Percentiles rank a stretch among this genome's conserved stretches.
Evolutionary conservation across 805 yeast species (phyloP).

Genomic region (Torulaspora quercuum): DNA sequence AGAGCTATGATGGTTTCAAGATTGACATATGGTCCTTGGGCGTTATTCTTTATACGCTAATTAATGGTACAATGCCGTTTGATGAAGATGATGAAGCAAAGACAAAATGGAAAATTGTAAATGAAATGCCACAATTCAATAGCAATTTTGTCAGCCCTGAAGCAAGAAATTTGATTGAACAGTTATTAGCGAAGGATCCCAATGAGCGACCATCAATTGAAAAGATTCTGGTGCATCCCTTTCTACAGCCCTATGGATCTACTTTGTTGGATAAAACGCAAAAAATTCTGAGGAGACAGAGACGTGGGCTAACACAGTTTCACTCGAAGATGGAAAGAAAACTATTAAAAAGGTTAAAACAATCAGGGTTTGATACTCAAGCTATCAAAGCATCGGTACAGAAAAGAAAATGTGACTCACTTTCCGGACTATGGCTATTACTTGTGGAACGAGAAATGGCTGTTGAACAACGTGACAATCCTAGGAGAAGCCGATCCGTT

Average conservation of each 20-base stretch:
- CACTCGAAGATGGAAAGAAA: conserved; percentile 60
- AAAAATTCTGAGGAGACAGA: conserved; percentile 37
- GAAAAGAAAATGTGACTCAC: conserved; percentile 60
- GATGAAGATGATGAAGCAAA: conserved; percentile 71
- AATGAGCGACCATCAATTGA: conserved; percentile 53
- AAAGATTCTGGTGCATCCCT: conserved; percentile 51
- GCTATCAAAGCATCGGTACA: conserved; percentile 54
- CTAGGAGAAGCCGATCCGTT: conserved; percentile 38
- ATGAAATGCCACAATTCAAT: conserved; percentile 59
- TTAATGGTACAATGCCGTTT: conserved; percentile 88
- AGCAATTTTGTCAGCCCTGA: conserved; percentile 45
- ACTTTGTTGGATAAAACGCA: conserved; percentile 41
- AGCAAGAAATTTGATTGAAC: conserved; percentile 48
- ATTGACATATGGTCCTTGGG: conserved; percentile 94
- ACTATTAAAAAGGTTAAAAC: conserved; percentile 54
- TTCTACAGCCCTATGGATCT: conserved; percentile 47
- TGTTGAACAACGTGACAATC: conserved; percentile 32
- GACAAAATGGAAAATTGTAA: conserved; percentile 57
- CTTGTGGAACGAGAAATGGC: conserved; percentile 48
- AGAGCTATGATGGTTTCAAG: conserved; percentile 73
- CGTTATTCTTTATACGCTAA: conserved; percentile 76
- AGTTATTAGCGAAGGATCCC: conserved; percentile 65
- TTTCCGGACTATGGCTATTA: conserved; percentile 73
- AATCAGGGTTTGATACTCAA: conserved; percentile 62
- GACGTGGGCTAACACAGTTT: conserved; percentile 44